A percentile compares a stretch with the other conserved stretches of the same genome.
Evolutionary conservation across 108 stramenopile species (phyloP).

Genomic region (Aureococcus anophagefferens): DNA sequence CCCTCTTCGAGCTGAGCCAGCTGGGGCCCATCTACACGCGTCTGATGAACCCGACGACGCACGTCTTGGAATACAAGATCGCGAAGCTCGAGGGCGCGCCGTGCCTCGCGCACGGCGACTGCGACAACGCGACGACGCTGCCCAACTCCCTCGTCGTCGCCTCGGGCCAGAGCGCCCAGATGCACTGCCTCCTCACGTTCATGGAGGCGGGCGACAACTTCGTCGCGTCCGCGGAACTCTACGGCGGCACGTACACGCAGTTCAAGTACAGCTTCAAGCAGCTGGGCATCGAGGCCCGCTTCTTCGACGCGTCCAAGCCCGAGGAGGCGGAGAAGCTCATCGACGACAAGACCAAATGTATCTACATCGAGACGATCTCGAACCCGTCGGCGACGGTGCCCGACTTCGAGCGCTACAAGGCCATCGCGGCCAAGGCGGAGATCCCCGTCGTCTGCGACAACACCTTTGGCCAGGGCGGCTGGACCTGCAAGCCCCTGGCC

Average conservation of each 20-base stretch:
- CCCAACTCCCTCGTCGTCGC: constrained; percentile 38
- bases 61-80: constrained; percentile 59
- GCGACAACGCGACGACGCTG: no score
- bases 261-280: constrained; percentile 60
- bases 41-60: no score
- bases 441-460: constrained; percentile 74
- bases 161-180: constrained; percentile 57
- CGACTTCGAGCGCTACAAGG: constrained; percentile 52
- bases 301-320: constrained; percentile 59
- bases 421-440: constrained; percentile 15
- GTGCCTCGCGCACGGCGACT: constrained; percentile 7
- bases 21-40: no score
- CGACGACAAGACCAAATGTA: constrained; percentile 72
- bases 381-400: constrained; percentile 63
- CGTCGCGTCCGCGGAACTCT: constrained; percentile 45
- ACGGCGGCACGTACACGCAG: constrained; percentile 23
- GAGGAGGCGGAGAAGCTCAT: constrained; percentile 36
- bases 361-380: constrained; percentile 60
- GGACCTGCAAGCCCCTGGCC: constrained; percentile 66
- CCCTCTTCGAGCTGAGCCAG: no score
- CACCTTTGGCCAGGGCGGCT: constrained; percentile 64
- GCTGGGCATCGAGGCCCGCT: constrained; percentile 62
- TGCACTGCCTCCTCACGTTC: constrained; percentile 60
- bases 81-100: constrained; percentile 63
- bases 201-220: constrained; percentile 70